Evolutionary conservation across 108 stramenopile genomes (phyloP).

Genomic region (Conticribra guillardii): DNA sequence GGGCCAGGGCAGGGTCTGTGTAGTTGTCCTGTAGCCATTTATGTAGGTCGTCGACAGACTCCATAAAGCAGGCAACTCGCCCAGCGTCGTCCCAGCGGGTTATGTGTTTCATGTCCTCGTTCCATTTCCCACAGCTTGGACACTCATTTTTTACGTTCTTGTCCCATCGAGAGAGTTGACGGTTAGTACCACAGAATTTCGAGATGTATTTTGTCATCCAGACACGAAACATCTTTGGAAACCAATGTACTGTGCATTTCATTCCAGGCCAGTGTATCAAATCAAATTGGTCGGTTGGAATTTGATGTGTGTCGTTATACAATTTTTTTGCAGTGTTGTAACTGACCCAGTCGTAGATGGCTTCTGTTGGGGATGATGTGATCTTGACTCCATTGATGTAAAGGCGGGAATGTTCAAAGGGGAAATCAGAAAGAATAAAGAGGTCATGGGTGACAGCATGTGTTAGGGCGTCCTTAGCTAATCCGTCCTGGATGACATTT

Average conservation of each 20-base stretch:
- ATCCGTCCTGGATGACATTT: too few species aligned
- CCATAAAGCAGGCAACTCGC: not conserved
- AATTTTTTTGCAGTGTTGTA: not conserved
- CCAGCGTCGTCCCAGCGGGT: conserved; percentile 1
- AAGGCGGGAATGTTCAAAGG: too few species aligned
- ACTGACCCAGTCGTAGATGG: not conserved
- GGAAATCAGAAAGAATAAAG: too few species aligned
- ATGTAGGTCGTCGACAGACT: not conserved
- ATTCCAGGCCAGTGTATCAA: conserved; percentile 3
- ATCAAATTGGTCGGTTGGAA: not conserved
- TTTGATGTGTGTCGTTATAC: not conserved
- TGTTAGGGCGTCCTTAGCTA: too few species aligned
- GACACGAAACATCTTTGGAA: conserved; percentile 20
- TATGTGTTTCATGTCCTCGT: not conserved
- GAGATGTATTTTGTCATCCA: conserved; percentile 8
- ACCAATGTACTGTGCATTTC: not conserved
- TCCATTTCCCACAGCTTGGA: not conserved
- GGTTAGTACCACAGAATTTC: conserved; percentile 7
- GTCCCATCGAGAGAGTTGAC: not conserved
- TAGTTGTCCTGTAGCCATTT: too few species aligned
- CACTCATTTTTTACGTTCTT: not conserved
- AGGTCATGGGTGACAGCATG: too few species aligned
- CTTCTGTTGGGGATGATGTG: not conserved
- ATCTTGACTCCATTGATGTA: too few species aligned
- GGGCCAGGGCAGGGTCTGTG: too few species aligned